phyloP scores from a whole-genome alignment of 257 asterid species.

The Paraleonurus japonicus region DNA sequence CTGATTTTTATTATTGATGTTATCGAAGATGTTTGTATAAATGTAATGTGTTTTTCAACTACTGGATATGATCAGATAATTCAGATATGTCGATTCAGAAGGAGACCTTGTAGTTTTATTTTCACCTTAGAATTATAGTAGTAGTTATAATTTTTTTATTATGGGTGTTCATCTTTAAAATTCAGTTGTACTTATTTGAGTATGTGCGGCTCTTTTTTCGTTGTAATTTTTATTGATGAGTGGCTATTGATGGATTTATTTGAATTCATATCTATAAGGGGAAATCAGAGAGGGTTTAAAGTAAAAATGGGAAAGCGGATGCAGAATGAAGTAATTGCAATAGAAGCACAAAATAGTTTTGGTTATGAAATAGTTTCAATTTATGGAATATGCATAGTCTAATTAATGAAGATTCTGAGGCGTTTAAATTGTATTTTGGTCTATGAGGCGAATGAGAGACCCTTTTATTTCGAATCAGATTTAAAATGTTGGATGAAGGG shows the following conservation, averaged over 20 bases:
- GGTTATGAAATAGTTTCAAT: constrained; percentile 1
- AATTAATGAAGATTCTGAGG: constrained; percentile 3
- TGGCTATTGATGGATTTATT: not conserved
- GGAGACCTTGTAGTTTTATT: not conserved
- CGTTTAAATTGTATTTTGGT: not conserved
- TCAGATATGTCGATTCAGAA: not conserved
- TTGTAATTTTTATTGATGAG: not conserved
- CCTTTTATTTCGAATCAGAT: not conserved
- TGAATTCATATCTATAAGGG: constrained; percentile 1
- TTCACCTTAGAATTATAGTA: not conserved
- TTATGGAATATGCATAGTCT: not conserved
- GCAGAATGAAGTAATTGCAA: constrained; percentile 16
- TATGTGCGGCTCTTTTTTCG: not conserved
- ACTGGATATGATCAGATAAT: constrained; percentile 2
- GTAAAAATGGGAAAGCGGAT: not conserved
- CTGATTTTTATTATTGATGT: not conserved
- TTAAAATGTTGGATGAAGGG: not conserved
- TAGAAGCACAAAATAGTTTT: not conserved
- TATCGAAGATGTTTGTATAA: constrained; percentile 2
- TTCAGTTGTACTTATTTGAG: not conserved
- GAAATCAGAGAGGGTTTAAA: not conserved
- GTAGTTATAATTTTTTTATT: not conserved
- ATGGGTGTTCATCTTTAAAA: constrained; percentile 14
- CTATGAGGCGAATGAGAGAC: not conserved
- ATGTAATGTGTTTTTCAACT: not conserved